phyloP scores from a whole-genome alignment of 108 stramenopile species.

The Pseudonitzschia delicatissima region DNA sequence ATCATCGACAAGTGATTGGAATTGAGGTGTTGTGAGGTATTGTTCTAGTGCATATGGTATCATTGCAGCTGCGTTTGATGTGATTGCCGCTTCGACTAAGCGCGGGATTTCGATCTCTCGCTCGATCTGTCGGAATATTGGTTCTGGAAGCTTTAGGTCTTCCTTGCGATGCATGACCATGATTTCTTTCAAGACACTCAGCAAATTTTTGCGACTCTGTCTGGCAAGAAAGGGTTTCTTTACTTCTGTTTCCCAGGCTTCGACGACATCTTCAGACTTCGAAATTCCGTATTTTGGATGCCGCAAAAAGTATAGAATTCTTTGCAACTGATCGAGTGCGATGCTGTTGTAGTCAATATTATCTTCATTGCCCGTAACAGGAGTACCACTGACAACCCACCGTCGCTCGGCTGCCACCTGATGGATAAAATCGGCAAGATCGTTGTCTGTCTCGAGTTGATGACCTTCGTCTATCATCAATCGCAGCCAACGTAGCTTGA shows the following conservation, averaged over 20 bases:
- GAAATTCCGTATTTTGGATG: conserved; percentile 40
- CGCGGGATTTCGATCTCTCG: conserved; percentile 30
- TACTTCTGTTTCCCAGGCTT: conserved; percentile 40
- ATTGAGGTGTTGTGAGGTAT: conserved; percentile 30
- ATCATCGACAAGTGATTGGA: conserved; percentile 45
- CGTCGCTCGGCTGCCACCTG: conserved; percentile 67
- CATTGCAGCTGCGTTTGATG: conserved; percentile 10
- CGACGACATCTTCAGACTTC: conserved; percentile 9
- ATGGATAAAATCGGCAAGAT: conserved; percentile 43
- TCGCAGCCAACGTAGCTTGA: conserved; percentile 54
- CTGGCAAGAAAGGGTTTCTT: conserved; percentile 42
- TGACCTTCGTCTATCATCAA: conserved; percentile 82
- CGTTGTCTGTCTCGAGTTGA: conserved; percentile 49
- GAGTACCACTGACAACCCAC: conserved; percentile 83
- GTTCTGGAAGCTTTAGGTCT: conserved; percentile 49
- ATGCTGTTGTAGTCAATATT: conserved; percentile 23
- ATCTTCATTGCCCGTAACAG: conserved; percentile 61
- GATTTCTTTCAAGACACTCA: conserved; percentile 35
- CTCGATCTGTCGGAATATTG: conserved; percentile 47
- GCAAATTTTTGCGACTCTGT: conserved; percentile 35
- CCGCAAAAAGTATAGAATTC: conserved; percentile 44
- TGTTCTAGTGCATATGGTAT: conserved; percentile 1
- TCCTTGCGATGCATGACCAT: conserved; percentile 63
- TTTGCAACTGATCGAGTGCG: conserved; percentile 51
- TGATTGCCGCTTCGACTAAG: conserved; percentile 32